A percentile compares a stretch with the other conserved stretches of the same genome.
Conservation (phyloP, 345 rosid species). For the Turritis glabra region DNA sequence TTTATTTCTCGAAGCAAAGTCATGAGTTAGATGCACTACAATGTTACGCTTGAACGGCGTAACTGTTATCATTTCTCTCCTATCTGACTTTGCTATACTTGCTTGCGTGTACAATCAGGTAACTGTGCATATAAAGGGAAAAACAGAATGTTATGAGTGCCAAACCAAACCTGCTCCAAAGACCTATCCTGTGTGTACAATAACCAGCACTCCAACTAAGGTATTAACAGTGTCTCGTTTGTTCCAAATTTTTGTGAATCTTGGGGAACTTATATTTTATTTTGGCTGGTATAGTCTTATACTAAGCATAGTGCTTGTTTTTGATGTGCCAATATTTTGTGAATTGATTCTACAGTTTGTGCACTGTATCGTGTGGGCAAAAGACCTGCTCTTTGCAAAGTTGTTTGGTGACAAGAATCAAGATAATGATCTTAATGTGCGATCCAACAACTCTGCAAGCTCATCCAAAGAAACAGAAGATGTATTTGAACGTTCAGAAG, state of each 20-base stretch:
- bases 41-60: not conserved
- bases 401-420: constrained; percentile 95
- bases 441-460: constrained; percentile 62
- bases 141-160: constrained; percentile 96
- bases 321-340: constrained; percentile 14
- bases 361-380: constrained; percentile 99
- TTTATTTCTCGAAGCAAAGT: not conserved
- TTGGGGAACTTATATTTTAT: not conserved
- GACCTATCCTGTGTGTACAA: constrained; percentile 98
- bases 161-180: constrained; percentile 95
- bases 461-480: constrained; percentile 69
- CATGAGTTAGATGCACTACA: not conserved
- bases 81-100: constrained; percentile 23
- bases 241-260: not conserved
- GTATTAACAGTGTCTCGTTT: constrained; percentile 42
- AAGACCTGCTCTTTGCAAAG: constrained; percentile 94
- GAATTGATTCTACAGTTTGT: constrained; percentile 70
- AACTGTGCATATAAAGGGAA: constrained; percentile 88
- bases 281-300: not conserved
- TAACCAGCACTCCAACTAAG: constrained; percentile 99
- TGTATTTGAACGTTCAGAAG: constrained; percentile 66
- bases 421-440: constrained; percentile 95
- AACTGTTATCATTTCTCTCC: not conserved
- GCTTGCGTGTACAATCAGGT: constrained; percentile 53
- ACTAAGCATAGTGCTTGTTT: not conserved